phyloP scores from a whole-genome alignment of 148 eudicot genomes.

The Chenopodium album region DNA sequence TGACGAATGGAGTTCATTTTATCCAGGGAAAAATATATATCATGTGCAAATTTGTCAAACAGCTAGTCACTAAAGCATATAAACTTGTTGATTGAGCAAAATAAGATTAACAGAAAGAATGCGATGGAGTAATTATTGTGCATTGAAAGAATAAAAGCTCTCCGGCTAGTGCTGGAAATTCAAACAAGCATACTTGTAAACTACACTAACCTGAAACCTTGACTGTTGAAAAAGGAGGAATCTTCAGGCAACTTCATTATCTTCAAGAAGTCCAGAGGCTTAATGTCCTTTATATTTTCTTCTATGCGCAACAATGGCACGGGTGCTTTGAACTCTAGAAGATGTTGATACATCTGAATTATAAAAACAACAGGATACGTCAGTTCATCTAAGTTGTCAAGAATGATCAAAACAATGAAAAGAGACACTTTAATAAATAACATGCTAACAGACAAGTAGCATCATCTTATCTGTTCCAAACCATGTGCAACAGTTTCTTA shows the following conservation, averaged over 20 bases:
- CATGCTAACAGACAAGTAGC: not conserved
- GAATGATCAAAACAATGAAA: constrained; percentile 7
- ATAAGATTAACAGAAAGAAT: not conserved
- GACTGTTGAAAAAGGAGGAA: constrained; percentile 59
- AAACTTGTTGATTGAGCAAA: not conserved
- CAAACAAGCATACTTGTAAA: not conserved
- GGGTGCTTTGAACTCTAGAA: constrained; percentile 60
- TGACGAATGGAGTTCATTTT: not conserved
- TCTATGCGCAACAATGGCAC: constrained; percentile 50
- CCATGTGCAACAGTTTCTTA: not conserved
- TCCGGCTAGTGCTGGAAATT: not conserved
- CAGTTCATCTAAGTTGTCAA: constrained; percentile 1
- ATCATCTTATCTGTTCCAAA: not conserved
- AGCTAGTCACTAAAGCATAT: not conserved
- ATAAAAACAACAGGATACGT: constrained; percentile 10
- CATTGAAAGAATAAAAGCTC: not conserved
- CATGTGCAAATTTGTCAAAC: not conserved
- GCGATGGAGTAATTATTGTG: not conserved
- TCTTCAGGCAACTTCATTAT: constrained; percentile 77
- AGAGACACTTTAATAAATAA: not conserved
- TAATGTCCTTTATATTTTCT: constrained; percentile 45
- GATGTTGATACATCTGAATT: constrained; percentile 45
- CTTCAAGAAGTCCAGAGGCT: constrained; percentile 59
- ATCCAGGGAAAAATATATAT: not conserved
- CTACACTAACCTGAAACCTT: constrained; percentile 61